Percentiles rank a stretch among this genome's conserved stretches.
Evolutionary conservation across 1,284 basidiomycete species (phyloP).

Genomic region (Ustilago esculenta): DNA sequence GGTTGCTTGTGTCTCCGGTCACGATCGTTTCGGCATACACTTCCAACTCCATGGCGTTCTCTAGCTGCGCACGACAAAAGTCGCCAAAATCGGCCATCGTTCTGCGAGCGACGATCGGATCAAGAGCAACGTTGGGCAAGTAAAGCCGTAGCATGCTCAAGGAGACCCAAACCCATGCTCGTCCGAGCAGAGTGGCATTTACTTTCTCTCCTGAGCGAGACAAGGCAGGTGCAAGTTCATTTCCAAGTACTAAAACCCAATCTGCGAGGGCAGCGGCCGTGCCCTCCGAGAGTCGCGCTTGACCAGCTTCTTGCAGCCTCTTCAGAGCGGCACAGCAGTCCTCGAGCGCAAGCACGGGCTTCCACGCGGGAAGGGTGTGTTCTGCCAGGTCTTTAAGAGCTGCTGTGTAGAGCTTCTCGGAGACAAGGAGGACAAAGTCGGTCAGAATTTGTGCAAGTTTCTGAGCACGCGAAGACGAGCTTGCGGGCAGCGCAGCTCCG

Average conservation of each 20-base stretch:
- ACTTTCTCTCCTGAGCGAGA: neutral
- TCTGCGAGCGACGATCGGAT: conserved; percentile 80
- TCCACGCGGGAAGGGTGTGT: conserved; percentile 10
- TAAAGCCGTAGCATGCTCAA: conserved; percentile 76
- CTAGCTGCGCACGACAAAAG: conserved; percentile 68
- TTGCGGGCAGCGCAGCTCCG: conserved; percentile 36
- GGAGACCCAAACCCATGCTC: conserved; percentile 76
- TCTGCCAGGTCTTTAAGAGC: conserved; percentile 18
- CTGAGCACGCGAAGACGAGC: conserved; percentile 29
- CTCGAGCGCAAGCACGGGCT: neutral
- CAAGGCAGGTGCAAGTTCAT: conserved; percentile 7
- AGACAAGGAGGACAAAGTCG: conserved; percentile 20
- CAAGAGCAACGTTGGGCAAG: conserved; percentile 85
- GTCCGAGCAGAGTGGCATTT: conserved; percentile 67
- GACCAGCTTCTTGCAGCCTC: conserved; percentile 5
- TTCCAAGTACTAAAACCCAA: conserved; percentile 18
- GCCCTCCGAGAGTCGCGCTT: conserved; percentile 9
- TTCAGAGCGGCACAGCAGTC: conserved; percentile 13
- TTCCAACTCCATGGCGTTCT: conserved; percentile 74
- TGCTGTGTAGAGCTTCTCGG: conserved; percentile 24
- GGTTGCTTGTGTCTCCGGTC: conserved; percentile 75
- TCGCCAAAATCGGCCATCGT: conserved; percentile 72
- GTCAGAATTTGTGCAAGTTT: conserved; percentile 17
- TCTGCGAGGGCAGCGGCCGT: conserved; percentile 15
- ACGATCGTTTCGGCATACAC: conserved; percentile 72